Evolutionary conservation across 257 asterid genomes (phyloP).

Genomic region (Rhazya stricta): DNA sequence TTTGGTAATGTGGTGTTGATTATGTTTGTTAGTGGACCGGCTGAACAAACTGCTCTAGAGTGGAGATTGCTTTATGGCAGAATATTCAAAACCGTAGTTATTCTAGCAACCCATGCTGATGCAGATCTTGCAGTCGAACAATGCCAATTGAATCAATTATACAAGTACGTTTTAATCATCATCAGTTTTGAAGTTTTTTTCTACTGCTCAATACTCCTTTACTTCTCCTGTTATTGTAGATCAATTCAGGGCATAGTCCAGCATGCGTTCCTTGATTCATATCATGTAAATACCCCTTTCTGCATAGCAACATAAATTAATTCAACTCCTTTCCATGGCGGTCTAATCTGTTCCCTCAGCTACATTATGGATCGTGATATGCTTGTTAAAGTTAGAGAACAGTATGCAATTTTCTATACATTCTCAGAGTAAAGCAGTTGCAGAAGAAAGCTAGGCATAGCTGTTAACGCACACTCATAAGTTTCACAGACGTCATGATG

Average conservation of each 20-base stretch:
- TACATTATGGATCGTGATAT: not conserved
- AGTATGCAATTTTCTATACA: too few relatives aligned
- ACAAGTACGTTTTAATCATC: constrained; percentile 44
- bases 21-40: constrained; percentile 70
- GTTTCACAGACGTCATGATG: too few relatives aligned
- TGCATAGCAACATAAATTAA: not conserved
- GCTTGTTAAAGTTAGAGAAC: too few relatives aligned
- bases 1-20: constrained; percentile 78
- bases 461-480: too few relatives aligned
- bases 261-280: not conserved
- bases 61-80: constrained; percentile 90
- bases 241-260: not conserved
- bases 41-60: constrained; percentile 77
- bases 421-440: too few relatives aligned
- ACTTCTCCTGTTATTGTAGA: not conserved
- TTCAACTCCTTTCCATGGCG: not conserved
- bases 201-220: not conserved
- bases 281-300: not conserved
- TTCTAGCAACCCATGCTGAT: constrained; percentile 53
- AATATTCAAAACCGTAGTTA: constrained; percentile 80
- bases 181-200: too few relatives aligned
- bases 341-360: not conserved
- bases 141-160: constrained; percentile 55
- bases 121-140: constrained; percentile 71
- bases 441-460: too few relatives aligned